Base-by-base conservation (phyloP, 2,329 filamentous ascomycete genomes). In the Aspergillus arachidicola region DNA sequence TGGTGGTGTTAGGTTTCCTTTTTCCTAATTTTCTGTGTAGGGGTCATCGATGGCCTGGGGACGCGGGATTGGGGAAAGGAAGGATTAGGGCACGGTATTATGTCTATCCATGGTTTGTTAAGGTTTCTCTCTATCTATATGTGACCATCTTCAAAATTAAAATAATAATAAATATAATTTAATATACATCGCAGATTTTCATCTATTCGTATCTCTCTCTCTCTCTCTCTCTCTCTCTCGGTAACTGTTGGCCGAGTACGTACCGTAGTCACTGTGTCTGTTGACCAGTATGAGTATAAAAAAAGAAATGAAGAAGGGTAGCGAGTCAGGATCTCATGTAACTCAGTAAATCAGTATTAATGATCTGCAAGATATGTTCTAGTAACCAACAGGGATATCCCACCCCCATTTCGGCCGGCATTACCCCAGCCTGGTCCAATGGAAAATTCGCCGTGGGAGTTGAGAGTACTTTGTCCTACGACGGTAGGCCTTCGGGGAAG, bases 341-440 rank as follows among this genome's bases (percentile, higher is more conserved):
- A 23, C 4, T 36, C 36, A 19, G 36, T 16, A 41, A 41, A 41
- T 41, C 36, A 41, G 12, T 26, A 23, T 23, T 30, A 9, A 55
- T 28, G 51, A 55, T 55, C 51, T 55, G n/a, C 51, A 55, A 55
- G 51, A 55, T 38, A 23, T n/a, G 30, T 19, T 30, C 23, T 55
- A 38, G 32, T 55, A 26, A 36, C 32, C 2, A 38, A 32, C 51
- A 55, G 51, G 51, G 51, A 55, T 55, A 55, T 55, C 36, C 32
- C 32, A n/a, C 38, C 32, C 11, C 32, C 51, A 54, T 21, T 30
- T 21, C 30, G 12, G 30, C 30, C 12, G 51, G 32, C 32, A 38
- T 38, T 38, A 38, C 21, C 51, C 32, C 14, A 10, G 32, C 30
- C 21, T 21, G 4, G 21, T 38, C 21, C 51, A 36, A 55, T 55